Conservation (phyloP, 805 yeast species). For the Metschnikowia noctiluminum region DNA sequence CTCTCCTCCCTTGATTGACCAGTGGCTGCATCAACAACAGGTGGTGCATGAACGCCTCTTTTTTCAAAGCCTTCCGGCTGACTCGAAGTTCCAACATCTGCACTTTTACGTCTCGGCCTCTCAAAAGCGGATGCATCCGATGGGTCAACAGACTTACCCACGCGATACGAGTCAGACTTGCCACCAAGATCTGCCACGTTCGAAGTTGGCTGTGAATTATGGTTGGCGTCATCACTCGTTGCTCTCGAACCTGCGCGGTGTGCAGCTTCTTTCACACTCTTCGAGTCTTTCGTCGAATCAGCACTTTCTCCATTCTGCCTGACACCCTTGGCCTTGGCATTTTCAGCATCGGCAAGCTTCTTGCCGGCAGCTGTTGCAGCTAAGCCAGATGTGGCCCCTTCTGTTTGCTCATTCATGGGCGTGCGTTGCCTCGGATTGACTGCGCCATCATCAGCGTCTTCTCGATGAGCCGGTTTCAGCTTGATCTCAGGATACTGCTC, state of each 20-base stretch:
- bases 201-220: not conserved
- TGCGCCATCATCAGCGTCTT: not conserved
- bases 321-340: not conserved
- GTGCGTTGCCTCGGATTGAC: slow-evolving; percentile 6
- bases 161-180: not conserved
- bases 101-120: not conserved
- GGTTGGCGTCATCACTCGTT: not conserved
- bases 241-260: not conserved
- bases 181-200: too few relatives aligned
- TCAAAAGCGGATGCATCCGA: not conserved
- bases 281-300: not conserved
- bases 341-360: slow-evolving; percentile 1
- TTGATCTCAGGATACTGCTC: slow-evolving; percentile 18
- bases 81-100: not conserved
- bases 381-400: slow-evolving; percentile 9
- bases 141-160: not conserved
- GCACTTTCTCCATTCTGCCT: not conserved
- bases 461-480: slow-evolving; percentile 17
- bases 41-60: not conserved
- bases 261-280: not conserved
- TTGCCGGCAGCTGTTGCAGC: slow-evolving; percentile 7
- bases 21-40: slow-evolving; percentile 1
- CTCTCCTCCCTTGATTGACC: slow-evolving; percentile 2
- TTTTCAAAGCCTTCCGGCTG: not conserved
- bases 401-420: not conserved